Base-by-base conservation (phyloP, 2,329 filamentous ascomycete species). In the Neoarthrinium moseri region DNA sequence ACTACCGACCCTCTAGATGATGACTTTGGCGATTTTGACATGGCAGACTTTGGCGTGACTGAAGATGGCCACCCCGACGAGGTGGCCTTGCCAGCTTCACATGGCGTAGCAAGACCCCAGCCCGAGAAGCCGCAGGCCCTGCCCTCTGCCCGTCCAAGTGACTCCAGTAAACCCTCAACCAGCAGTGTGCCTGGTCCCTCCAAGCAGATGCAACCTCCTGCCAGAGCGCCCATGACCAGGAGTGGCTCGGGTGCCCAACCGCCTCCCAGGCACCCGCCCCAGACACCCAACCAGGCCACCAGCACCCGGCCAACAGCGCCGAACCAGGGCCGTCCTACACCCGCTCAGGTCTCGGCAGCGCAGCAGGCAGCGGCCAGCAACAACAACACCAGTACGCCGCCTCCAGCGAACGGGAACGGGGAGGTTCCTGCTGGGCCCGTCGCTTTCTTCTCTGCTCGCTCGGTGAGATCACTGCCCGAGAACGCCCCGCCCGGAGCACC, bases 21-120 rank as follows among this genome's bases (percentile, higher is more conserved):
- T 27, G 58, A 59, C 24, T 57, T 61, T 62, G 67, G 77, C 75
- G 81, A 89, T 49, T 86, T 91, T 60, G 87, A 90, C 57, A 86
- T 89, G 65, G 84, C 80, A 42, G 87, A 91, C 62, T 90, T 91
- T 59, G 83, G 79, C 39, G 84, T 87, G 6, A 70, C 77, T 8
- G 77, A 87, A 51, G 80, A 86, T 22, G 84, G 78, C 17, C 84
- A 91, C 57, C 87, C 87, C 4, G 88, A 94, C 61, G 89, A 92
- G 61, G 75, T 92, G n/a, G 67, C 78, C 23, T 65, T 91, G 11
- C 68, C 75, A 6, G 63, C 63, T n/a, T 59, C 61, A 30, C 51
- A 61, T 34, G 48, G 29, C 21, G 43, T 42, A 32, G 18, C 21
- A 3, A 18, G 18, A 6, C 54, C 57, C 55, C 51, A 64, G 40